phyloP scores from a whole-genome alignment of 768 basidiomycete species.

The Rhodotorula babjevae region DNA sequence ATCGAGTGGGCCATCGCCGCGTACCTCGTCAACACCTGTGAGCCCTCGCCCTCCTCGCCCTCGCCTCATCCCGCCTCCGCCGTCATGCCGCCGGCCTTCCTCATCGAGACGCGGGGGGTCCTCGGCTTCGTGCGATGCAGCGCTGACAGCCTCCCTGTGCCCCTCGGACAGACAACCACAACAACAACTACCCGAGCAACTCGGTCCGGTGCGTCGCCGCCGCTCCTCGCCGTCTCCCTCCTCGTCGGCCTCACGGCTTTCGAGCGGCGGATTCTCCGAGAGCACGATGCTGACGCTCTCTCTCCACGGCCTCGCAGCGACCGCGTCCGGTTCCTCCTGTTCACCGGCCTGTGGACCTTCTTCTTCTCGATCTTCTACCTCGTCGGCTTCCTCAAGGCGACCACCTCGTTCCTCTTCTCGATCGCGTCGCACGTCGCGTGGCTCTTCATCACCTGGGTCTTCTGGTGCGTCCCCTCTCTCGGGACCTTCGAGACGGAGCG shows the following conservation, averaged over 20 bases:
- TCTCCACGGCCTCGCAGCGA: neutral
- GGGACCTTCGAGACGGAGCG: neutral
- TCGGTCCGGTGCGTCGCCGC: conserved; percentile 18
- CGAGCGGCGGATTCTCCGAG: no score
- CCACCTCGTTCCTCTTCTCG: conserved; percentile 41
- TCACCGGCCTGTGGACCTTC: conserved; percentile 38
- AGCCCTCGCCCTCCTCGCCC: neutral
- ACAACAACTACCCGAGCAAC: conserved; percentile 23
- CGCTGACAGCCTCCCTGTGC: neutral
- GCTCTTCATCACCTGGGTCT: conserved; percentile 42
- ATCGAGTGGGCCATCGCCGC: conserved; percentile 29
- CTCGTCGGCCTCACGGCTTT: no score
- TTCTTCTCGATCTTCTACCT: conserved; percentile 37
- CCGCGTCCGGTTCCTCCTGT: conserved; percentile 37
- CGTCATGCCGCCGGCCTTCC: neutral
- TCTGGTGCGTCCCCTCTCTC: conserved; percentile 31
- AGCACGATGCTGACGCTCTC: no score
- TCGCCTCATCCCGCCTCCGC: neutral
- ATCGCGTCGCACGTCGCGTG: conserved; percentile 38
- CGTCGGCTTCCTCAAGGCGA: conserved; percentile 33
- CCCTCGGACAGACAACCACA: neutral
- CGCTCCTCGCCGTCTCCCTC: neutral
- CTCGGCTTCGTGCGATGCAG: no score
- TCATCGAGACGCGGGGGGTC: neutral
- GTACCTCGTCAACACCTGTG: conserved; percentile 18